These are phyloP conservation scores for Drechslerella dactyloides DNA, from an alignment of 2,329 filamentous ascomycete genomes.

Conservation along the genomic window DNA sequence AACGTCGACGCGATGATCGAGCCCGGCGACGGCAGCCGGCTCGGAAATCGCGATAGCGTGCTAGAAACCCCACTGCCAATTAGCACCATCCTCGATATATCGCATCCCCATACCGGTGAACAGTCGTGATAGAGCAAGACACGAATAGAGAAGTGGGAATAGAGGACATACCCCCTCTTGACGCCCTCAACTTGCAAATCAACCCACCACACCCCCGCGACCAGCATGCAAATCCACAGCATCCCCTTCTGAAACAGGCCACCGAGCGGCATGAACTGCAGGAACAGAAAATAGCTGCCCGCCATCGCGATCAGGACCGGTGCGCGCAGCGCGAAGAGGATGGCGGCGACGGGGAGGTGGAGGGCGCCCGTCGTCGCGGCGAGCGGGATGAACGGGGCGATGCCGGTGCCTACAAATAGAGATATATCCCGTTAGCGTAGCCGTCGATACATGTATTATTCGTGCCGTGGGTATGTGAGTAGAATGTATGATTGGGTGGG, in stretches of 20 bases:
- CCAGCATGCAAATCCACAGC: conserved; percentile 83
- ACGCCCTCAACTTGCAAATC: conserved; percentile 98
- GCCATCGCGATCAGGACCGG: conserved; percentile 75
- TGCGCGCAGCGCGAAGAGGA: conserved; percentile 80
- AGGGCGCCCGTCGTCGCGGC: conserved; percentile 69
- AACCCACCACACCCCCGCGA: conserved; percentile 96
- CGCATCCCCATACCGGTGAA: too few species aligned
- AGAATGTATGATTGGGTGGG: not conserved
- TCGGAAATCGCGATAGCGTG: conserved; percentile 75
- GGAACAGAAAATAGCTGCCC: conserved; percentile 75
- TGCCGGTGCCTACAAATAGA: conserved; percentile 77
- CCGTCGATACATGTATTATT: not conserved
- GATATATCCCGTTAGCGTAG: conserved; percentile 48
- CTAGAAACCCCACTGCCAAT: conserved; percentile 56
- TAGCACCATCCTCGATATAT: too few species aligned
- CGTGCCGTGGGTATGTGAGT: not conserved
- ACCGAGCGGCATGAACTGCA: conserved; percentile 80
- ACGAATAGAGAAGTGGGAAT: not conserved
- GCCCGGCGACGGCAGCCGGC: conserved; percentile 76
- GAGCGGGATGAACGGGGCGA: conserved; percentile 91
- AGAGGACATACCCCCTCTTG: conserved; percentile 73
- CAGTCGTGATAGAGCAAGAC: too few species aligned
- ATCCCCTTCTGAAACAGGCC: conserved; percentile 77
- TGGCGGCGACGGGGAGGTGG: conserved; percentile 69
- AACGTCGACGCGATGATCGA: conserved; percentile 88